Conservation (phyloP, 768 basidiomycete genomes). For the Leccinum obscurum region DNA sequence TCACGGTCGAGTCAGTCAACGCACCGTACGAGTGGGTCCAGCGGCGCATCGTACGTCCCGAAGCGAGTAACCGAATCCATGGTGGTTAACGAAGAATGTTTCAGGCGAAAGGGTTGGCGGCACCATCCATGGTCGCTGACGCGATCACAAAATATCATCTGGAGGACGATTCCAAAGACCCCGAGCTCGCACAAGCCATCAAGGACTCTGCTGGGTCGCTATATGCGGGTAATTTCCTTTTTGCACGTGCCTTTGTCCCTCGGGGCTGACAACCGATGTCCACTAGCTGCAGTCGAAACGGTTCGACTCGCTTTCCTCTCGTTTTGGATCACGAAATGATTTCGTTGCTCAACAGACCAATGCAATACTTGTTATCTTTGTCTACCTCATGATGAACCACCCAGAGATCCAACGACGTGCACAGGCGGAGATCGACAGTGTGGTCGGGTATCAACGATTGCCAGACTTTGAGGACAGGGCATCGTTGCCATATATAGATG, state of each 20-base stretch:
- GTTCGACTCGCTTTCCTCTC: not conserved
- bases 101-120: not conserved
- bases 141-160: not conserved
- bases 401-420: not conserved
- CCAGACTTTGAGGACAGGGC: not conserved
- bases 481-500: not conserved
- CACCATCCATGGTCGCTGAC: not conserved
- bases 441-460: not conserved
- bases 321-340: not conserved
- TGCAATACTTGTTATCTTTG: not conserved
- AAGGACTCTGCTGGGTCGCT: not conserved
- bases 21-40: not conserved
- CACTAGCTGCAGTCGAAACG: not conserved
- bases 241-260: not conserved
- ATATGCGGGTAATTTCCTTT: not conserved
- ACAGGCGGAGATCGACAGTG: not conserved
- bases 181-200: not conserved
- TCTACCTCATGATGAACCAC: not conserved
- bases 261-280: not conserved
- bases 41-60: not conserved
- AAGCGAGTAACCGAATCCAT: not conserved
- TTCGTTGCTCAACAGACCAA: not conserved
- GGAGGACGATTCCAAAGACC: not conserved
- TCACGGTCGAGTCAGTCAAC: not conserved
- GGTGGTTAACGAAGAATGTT: not conserved